These are phyloP conservation scores for Plasmodium blacklocki DNA, from an alignment of 169 alveolate genomes.

Conservation along the genomic window DNA sequence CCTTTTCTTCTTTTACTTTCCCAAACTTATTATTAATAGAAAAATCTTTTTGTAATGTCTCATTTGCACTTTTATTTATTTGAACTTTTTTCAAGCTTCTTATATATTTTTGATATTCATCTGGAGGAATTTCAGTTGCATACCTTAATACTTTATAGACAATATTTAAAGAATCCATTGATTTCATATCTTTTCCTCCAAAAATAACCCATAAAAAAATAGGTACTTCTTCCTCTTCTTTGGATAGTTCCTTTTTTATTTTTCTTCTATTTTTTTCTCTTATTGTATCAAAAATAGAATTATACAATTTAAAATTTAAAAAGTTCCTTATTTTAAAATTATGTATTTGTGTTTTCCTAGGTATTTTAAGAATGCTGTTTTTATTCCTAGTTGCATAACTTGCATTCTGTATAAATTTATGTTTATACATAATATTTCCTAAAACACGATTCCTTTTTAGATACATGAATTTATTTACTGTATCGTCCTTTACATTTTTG, in stretches of 20 bases:
- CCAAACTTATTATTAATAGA: not conserved
- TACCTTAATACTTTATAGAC: constrained; percentile 56
- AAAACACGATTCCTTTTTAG: not conserved
- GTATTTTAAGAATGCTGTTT: not conserved
- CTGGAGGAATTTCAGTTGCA: constrained; percentile 76
- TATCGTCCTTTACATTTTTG: not conserved
- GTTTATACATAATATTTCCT: not conserved
- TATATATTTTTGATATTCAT: constrained; percentile 41
- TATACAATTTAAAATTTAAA: constrained; percentile 31
- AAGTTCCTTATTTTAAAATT: constrained; percentile 60
- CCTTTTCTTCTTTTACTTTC: not conserved
- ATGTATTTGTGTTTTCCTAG: constrained; percentile 2
- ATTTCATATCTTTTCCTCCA: constrained; percentile 75
- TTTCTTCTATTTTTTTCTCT: constrained; percentile 35
- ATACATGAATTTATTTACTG: not conserved
- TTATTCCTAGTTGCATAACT: not conserved
- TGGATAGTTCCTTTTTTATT: constrained; percentile 16
- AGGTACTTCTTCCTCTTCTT: constrained; percentile 25
- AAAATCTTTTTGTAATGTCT: not conserved
- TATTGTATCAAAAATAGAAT: constrained; percentile 39
- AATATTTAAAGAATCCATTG: constrained; percentile 63
- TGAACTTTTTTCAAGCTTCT: constrained; percentile 26
- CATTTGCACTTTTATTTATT: constrained; percentile 24
- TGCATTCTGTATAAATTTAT: too few relatives aligned
- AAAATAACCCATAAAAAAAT: constrained; percentile 64